Evolutionary conservation across 768 basidiomycete genomes (phyloP).

Genomic region (Leccinum boreale): DNA sequence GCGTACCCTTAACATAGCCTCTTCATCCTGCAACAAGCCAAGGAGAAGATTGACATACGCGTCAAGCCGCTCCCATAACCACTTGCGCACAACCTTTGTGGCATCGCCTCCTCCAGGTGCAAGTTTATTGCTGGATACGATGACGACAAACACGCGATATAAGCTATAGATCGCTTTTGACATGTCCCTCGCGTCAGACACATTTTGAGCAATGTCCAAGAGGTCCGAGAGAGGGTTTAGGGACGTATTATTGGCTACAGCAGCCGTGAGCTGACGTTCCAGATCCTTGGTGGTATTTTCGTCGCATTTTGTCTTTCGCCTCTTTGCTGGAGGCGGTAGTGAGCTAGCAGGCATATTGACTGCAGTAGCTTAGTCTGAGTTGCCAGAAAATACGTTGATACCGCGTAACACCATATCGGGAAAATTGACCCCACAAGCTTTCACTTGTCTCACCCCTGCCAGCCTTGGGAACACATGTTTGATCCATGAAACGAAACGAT

Average conservation of each 20-base stretch:
- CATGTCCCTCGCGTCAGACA: slow-evolving; percentile 51
- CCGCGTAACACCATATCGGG: slow-evolving; percentile 1
- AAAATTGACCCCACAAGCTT: not conserved
- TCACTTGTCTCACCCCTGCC: not conserved
- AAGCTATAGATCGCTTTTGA: slow-evolving; percentile 79
- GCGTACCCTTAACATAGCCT: slow-evolving; percentile 70
- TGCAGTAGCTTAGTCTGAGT: not conserved
- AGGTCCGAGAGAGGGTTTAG: slow-evolving; percentile 81
- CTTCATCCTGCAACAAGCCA: slow-evolving; percentile 72
- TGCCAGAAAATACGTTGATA: not conserved
- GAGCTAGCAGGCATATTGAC: slow-evolving; percentile 37
- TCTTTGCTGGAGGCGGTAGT: slow-evolving; percentile 52
- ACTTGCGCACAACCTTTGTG: slow-evolving; percentile 60
- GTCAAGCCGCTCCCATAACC: slow-evolving; percentile 77
- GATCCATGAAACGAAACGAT: not conserved
- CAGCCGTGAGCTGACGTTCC: slow-evolving; percentile 53
- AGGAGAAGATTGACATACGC: slow-evolving; percentile 67
- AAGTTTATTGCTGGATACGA: slow-evolving; percentile 60
- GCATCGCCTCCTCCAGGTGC: slow-evolving; percentile 48
- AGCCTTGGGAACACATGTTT: not conserved
- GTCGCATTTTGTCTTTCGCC: slow-evolving; percentile 38
- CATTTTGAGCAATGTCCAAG: slow-evolving; percentile 49
- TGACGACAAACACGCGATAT: slow-evolving; percentile 70
- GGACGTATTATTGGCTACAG: slow-evolving; percentile 53
- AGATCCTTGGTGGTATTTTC: slow-evolving; percentile 38